These are phyloP conservation scores for Xylariales sp. DNA, from an alignment of 2,329 filamentous ascomycete species.

Conservation along the genomic window DNA sequence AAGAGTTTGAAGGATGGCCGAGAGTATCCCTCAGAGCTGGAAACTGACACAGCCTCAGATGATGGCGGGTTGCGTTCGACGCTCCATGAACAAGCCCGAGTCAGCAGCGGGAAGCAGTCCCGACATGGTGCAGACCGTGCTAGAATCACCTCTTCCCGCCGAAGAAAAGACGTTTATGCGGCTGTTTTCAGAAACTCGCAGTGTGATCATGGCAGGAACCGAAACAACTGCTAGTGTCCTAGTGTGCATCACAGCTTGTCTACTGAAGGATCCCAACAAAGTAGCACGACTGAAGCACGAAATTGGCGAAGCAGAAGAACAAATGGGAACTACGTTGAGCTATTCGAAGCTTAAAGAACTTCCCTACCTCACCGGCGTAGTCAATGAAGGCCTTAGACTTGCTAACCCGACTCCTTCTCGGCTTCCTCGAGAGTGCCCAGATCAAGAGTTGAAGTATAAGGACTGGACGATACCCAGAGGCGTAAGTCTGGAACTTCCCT, in stretches of 20 bases:
- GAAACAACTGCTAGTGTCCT: slow-evolving; percentile 19
- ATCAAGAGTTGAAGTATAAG: slow-evolving; percentile 17
- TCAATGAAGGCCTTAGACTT: slow-evolving; percentile 19
- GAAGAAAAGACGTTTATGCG: slow-evolving; percentile 21
- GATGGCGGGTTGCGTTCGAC: slow-evolving; percentile 17
- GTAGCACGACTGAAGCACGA: slow-evolving; percentile 12
- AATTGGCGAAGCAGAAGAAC: slow-evolving; percentile 13
- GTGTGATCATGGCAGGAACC: slow-evolving; percentile 21
- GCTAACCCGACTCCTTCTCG: slow-evolving; percentile 20
- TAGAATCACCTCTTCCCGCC: slow-evolving; percentile 15
- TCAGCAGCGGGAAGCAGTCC: slow-evolving; percentile 13
- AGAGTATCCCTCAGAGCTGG: not conserved
- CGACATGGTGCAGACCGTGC: slow-evolving; percentile 19
- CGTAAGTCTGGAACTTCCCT: slow-evolving; percentile 12
- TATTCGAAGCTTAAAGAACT: slow-evolving; percentile 17
- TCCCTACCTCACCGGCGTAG: slow-evolving; percentile 19
- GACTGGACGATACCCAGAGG: slow-evolving; percentile 15
- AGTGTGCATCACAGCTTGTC: slow-evolving; percentile 16
- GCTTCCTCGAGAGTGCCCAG: slow-evolving; percentile 17
- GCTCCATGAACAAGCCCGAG: slow-evolving; percentile 20
- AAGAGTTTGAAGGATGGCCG: slow-evolving; percentile 1
- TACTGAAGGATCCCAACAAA: slow-evolving; percentile 15
- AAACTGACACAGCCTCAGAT: slow-evolving; percentile 10
- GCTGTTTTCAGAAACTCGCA: slow-evolving; percentile 19
- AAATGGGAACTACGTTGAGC: slow-evolving; percentile 11